Percentiles rank a stretch among this genome's conserved stretches.
These are phyloP conservation scores for Alternaria panax DNA, from an alignment of 2,329 filamentous ascomycete species.

Conservation along the genomic window DNA sequence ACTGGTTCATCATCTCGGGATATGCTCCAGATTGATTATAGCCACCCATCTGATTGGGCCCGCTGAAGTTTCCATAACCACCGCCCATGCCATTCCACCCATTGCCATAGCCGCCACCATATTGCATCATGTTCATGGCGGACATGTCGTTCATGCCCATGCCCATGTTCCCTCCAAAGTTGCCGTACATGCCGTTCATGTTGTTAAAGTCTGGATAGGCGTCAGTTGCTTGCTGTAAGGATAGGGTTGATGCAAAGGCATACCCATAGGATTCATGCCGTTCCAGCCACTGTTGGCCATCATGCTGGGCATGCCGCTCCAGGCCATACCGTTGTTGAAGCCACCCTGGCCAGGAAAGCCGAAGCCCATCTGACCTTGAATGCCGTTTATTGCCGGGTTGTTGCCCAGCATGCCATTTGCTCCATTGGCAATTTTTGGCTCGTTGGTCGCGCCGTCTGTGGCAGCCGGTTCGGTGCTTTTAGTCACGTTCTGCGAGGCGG, in stretches of 20 bases:
- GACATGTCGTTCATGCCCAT: conserved; percentile 82
- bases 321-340: conserved; percentile 67
- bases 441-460: conserved; percentile 25
- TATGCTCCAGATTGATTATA: conserved; percentile 61
- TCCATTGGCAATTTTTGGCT: conserved; percentile 27
- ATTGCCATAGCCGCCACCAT: conserved; percentile 70
- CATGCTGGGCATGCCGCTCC: conserved; percentile 55
- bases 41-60: conserved; percentile 60
- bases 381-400: conserved; percentile 38
- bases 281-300: conserved; percentile 71
- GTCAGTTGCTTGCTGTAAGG: conserved; percentile 22
- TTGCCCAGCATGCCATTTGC: conserved; percentile 28
- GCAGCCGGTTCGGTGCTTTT: conserved; percentile 29
- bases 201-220: conserved; percentile 47
- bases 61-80: conserved; percentile 71
- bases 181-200: conserved; percentile 80
- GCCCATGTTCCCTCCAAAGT: conserved; percentile 72
- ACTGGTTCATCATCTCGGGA: conserved; percentile 60
- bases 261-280: conserved; percentile 80
- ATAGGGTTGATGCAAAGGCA: conserved; percentile 49
- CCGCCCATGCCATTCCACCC: conserved; percentile 69
- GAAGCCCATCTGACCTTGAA: conserved; percentile 46
- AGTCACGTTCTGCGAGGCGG: conserved; percentile 23
- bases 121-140: conserved; percentile 70
- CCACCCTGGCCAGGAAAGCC: conserved; percentile 55